Base-by-base conservation (phyloP, 805 yeast species). In the Suhomyces emberorum region DNA sequence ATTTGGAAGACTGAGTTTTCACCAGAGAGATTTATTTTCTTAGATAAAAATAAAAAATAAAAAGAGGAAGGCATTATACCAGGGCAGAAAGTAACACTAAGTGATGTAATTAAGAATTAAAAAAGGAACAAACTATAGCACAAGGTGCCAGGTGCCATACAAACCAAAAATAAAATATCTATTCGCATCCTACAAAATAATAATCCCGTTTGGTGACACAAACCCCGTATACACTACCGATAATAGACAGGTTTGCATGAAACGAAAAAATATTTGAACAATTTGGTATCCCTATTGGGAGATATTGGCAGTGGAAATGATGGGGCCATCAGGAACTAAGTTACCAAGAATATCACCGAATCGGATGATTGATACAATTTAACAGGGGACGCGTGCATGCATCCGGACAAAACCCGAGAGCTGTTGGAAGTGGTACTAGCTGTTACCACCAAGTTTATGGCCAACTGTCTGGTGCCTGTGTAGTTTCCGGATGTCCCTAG, bases 11-110 rank as follows among this genome's bases (percentile, higher is more conserved):
- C 6, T 10, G 15, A 15, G 30, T 19, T 15, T 25, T 15, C 23
- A 18, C 26, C 23, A 23, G 28, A 26, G 30, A 26, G 35, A 11
- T 25, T 23, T 32, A 24, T 32, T 24, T 19, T 23, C 16, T 12
- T n/a, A 20, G 34, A 32, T 21, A 32, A 23, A 30, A 30, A 19
- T 20, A 29, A 29, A 30, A 32, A 32, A 32, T 23, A 32, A 32
- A 20, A 20, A 14, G 34, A 32, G 34, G 34, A 32, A 28, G 20
- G n/a, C 12, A 26, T 15, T 26, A 12, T 23, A 15, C 12, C n/a
- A 14, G 10, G 20, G 17, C 24, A 20, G 12, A n/a, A 17, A 16
- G 34, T 24, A 17, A 23, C 34, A 32, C 34, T 24, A 24, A 32
- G 34, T 32, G 28, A 32, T 24, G 24, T 32, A 23, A 23, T 20